Conservation (phyloP, 768 basidiomycete species). For the Podaxis sp. region DNA sequence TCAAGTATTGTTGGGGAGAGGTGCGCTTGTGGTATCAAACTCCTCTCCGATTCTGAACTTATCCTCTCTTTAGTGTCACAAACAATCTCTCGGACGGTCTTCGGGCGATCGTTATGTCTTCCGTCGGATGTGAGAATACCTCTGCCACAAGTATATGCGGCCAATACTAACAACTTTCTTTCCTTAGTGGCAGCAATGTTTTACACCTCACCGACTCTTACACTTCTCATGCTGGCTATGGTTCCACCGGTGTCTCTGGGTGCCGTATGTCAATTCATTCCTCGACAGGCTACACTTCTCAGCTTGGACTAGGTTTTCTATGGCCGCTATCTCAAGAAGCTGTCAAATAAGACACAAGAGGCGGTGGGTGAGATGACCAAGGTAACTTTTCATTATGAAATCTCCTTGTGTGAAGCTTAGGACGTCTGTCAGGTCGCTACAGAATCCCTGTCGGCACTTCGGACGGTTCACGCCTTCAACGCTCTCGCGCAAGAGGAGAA, state of each 20-base stretch:
- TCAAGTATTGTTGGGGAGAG: slow-evolving; percentile 93
- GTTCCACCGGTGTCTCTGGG: slow-evolving; percentile 88
- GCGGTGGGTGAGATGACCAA: slow-evolving; percentile 95
- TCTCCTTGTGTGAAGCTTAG: not conserved
- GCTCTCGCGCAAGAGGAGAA: slow-evolving; percentile 73
- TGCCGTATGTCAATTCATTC: slow-evolving; percentile 50
- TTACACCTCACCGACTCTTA: slow-evolving; percentile 85
- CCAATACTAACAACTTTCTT: not conserved
- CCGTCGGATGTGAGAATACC: slow-evolving; percentile 77
- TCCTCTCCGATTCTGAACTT: not conserved
- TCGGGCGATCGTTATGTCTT: slow-evolving; percentile 87
- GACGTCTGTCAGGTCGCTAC: slow-evolving; percentile 63
- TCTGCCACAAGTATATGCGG: not conserved
- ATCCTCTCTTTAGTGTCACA: slow-evolving; percentile 50
- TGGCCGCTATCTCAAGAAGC: slow-evolving; percentile 89
- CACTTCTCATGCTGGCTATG: slow-evolving; percentile 88
- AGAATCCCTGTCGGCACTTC: slow-evolving; percentile 83
- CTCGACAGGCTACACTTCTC: slow-evolving; percentile 6
- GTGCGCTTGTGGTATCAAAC: slow-evolving; percentile 33
- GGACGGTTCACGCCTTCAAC: slow-evolving; percentile 92
- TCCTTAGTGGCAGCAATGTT: slow-evolving; percentile 89
- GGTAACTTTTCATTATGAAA: slow-evolving; percentile 21
- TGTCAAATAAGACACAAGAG: slow-evolving; percentile 91
- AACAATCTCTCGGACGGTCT: slow-evolving; percentile 80
- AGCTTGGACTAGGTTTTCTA: slow-evolving; percentile 75